A percentile compares a stretch with the other conserved stretches of the same genome.
Evolutionary conservation across 2,329 filamentous ascomycete genomes (phyloP).

Genomic region (Hypoxylon sp.): DNA sequence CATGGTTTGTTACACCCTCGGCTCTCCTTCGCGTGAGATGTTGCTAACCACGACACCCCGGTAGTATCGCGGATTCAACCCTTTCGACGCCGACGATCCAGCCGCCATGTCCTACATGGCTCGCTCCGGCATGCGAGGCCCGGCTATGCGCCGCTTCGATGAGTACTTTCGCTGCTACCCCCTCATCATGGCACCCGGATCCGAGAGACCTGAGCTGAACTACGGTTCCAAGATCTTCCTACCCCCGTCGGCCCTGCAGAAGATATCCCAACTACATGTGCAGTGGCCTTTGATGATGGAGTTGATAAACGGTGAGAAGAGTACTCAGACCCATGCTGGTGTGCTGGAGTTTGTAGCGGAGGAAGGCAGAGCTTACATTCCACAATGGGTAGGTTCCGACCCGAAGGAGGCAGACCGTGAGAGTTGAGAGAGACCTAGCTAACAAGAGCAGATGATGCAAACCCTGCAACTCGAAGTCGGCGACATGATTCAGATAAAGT

Average conservation of each 20-base stretch:
- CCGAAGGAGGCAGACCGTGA: background rate
- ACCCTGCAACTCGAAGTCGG: slow-evolving; percentile 89
- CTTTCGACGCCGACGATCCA: slow-evolving; percentile 62
- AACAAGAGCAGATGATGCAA: slow-evolving; percentile 81
- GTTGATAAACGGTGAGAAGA: slow-evolving; percentile 86
- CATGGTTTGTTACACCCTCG: slow-evolving; percentile 36
- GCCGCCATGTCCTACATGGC: slow-evolving; percentile 63
- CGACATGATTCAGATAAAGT: slow-evolving; percentile 94
- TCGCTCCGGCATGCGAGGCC: slow-evolving; percentile 58
- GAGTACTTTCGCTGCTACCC: slow-evolving; percentile 99
- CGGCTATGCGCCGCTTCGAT: slow-evolving; percentile 83
- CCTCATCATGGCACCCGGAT: slow-evolving; percentile 90
- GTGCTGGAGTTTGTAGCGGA: slow-evolving; percentile 98
- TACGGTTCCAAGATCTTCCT: slow-evolving; percentile 98
- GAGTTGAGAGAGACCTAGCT: slow-evolving; percentile 39
- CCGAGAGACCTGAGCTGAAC: slow-evolving; percentile 89
- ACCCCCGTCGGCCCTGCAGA: slow-evolving; percentile 95
- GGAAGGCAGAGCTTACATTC: slow-evolving; percentile 94
- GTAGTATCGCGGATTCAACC: slow-evolving; percentile 52
- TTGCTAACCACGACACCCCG: slow-evolving; percentile 14
- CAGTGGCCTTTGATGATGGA: slow-evolving; percentile 98
- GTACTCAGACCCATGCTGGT: slow-evolving; percentile 88
- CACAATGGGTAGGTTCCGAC: slow-evolving; percentile 79
- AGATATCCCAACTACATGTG: slow-evolving; percentile 94
- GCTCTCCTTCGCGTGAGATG: slow-evolving; percentile 6